These are phyloP conservation scores for Epichloe gansuensis DNA, from an alignment of 2,329 filamentous ascomycete genomes.

Conservation along the genomic window DNA sequence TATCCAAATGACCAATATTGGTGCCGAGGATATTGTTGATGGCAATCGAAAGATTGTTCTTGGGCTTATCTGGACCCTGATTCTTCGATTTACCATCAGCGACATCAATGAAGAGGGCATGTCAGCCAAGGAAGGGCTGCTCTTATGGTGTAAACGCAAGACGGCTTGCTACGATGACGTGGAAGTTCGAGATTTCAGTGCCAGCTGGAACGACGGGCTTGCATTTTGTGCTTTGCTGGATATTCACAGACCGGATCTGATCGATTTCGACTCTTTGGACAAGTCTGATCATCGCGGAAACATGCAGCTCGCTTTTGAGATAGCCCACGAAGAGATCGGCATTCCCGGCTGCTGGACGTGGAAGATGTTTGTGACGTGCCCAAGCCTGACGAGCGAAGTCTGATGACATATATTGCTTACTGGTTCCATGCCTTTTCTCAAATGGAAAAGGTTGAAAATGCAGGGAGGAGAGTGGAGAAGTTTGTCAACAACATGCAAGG, in stretches of 20 bases:
- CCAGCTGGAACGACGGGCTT: slow-evolving; percentile 93
- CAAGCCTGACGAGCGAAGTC: slow-evolving; percentile 86
- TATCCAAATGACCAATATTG: slow-evolving; percentile 97
- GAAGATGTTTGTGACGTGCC: slow-evolving; percentile 96
- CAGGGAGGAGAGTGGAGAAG: slow-evolving; percentile 90
- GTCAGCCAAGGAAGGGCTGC: slow-evolving; percentile 89
- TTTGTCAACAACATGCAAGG: slow-evolving; percentile 99
- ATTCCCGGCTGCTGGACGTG: slow-evolving; percentile 89
- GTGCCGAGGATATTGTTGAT: slow-evolving; percentile 95
- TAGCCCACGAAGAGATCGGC: slow-evolving; percentile 90
- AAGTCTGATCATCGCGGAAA: slow-evolving; percentile 91
- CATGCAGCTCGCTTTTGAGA: slow-evolving; percentile 96
- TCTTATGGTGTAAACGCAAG: slow-evolving; percentile 97
- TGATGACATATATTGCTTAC: slow-evolving; percentile 99
- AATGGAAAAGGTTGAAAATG: slow-evolving; percentile 97
- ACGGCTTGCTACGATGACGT: slow-evolving; percentile 98
- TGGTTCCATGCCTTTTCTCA: slow-evolving; percentile 99
- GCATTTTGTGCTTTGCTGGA: slow-evolving; percentile 94
- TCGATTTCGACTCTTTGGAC: slow-evolving; percentile 90
- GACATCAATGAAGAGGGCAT: slow-evolving; percentile 98
- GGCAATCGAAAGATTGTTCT: slow-evolving; percentile 96
- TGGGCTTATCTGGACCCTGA: slow-evolving; percentile 95
- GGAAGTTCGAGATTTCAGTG: slow-evolving; percentile 86
- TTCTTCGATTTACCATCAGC: slow-evolving; percentile 94
- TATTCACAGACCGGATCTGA: slow-evolving; percentile 92